Conservation (phyloP, 768 basidiomycete genomes). For the Tricholoma terreum region DNA sequence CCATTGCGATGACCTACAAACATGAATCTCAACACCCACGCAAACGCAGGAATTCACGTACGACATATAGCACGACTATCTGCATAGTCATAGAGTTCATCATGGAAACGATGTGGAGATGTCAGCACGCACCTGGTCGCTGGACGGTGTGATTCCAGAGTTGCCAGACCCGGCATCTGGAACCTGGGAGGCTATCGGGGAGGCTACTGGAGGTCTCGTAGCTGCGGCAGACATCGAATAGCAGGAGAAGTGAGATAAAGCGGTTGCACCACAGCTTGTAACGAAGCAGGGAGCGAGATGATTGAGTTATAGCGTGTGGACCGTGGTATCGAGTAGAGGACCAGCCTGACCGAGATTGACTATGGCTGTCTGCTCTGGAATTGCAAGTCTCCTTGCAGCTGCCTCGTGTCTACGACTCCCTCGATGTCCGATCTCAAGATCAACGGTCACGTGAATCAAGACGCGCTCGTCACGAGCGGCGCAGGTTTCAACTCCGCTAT, state of each 20-base stretch:
- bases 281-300: not conserved
- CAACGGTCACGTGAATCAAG: constrained; percentile 17
- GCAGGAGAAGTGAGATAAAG: not conserved
- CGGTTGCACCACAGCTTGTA: not conserved
- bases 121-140: constrained; percentile 58
- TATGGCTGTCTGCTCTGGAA: not conserved
- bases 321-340: not conserved
- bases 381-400: constrained; percentile 12
- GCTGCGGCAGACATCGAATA: constrained; percentile 15
- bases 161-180: constrained; percentile 23
- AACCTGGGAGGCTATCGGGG: constrained; percentile 37
- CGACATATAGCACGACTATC: constrained; percentile 76
- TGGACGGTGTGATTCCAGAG: constrained; percentile 57
- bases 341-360: not conserved
- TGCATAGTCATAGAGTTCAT: constrained; percentile 31
- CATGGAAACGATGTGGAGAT: constrained; percentile 12
- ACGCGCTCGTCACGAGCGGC: constrained; percentile 18
- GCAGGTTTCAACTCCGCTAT: constrained; percentile 13
- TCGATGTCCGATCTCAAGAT: not conserved
- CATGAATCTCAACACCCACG: not conserved
- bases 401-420: constrained; percentile 17
- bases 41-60: constrained; percentile 34
- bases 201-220: constrained; percentile 41
- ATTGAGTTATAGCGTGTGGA: not conserved
- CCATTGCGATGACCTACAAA: constrained; percentile 74